A percentile compares a stretch with the other conserved stretches of the same genome.
Conservation (phyloP, 148 eudicot genomes). For the Vaccinium corymbosum region DNA sequence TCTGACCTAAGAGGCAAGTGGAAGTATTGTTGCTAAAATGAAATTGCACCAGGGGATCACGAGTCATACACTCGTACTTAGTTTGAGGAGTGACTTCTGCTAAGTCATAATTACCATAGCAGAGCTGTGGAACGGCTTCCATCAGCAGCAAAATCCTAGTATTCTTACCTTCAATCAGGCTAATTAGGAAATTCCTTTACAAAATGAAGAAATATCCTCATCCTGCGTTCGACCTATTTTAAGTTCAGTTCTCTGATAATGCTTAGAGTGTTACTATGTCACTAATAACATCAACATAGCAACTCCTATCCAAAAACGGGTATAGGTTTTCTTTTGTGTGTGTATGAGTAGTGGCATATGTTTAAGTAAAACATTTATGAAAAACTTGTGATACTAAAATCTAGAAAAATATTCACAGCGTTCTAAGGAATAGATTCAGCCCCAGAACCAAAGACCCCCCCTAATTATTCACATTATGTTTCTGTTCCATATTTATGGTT, state of each 20-base stretch:
- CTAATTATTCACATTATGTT: background rate
- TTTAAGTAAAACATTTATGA: background rate
- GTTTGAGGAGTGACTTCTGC: background rate
- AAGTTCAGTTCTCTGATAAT: background rate
- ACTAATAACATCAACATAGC: background rate
- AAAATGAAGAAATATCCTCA: background rate
- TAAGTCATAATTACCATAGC: background rate
- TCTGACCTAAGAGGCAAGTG: background rate
- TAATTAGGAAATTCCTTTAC: background rate
- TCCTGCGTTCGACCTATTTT: background rate
- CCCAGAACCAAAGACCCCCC: background rate
- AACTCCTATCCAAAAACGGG: background rate
- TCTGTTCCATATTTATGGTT: too few species aligned
- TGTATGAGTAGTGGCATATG: too few species aligned
- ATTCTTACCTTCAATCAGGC: background rate
- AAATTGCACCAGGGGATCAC: background rate
- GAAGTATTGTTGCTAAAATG: background rate
- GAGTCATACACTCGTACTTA: background rate
- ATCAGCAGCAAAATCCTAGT: too few species aligned
- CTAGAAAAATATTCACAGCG: background rate
- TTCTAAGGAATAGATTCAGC: background rate
- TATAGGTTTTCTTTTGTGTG: background rate
- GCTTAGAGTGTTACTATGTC: background rate
- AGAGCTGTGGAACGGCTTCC: background rate
- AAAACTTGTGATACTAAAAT: background rate